Evolutionary conservation across 1,284 basidiomycete genomes (phyloP), one percentile per base, ranked within the genome.

Genomic region (Volvariella volvacea): DNA sequence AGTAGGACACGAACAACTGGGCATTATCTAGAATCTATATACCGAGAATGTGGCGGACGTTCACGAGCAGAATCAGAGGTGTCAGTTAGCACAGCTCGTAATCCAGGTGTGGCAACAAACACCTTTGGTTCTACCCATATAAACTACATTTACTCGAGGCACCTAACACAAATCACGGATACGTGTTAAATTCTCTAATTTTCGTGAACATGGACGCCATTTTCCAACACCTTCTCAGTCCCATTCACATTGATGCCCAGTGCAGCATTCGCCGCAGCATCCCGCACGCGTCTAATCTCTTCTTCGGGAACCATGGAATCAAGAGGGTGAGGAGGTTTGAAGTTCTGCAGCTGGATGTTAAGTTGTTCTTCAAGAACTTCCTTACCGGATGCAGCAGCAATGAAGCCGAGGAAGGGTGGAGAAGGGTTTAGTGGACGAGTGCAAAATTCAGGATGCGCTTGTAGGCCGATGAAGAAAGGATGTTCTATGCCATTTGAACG

Each of bases 361-460:
- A 94, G 59, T 62, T 97, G 90, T 59, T 92, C 87, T 22, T 78
- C 68, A 10, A 99, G 74, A 0, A 86, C 74, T 1, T 60, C 46
- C 3, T 56, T 31, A 0, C 84, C 81, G 32, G 83, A 85, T 0
- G 95, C 73, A 0, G 96, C 93, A 2, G 95, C 85, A 34, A 99
- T 79, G 59, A 99, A 88, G 12, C 96, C 96, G 30, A 99, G 83
- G 83, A 97, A 99, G 0, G 93, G 88, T 2, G 95, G 95, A 0
- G 92, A 96, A 0, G 95, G 96, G 70, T 99, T 99, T 42, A 99
- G 74, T 1, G 95, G 95, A n/a, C 95, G 84, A 16, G 95, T 95
- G 70, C 94, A 98, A 70, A 99, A 95, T 65, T 99, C 95, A 2
- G 95, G 95, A 60, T 99, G 95, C 0, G 96, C 92, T 70, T 99